phyloP scores from a whole-genome alignment of 768 basidiomycete genomes.

The Fomitopsis pulvina region DNA sequence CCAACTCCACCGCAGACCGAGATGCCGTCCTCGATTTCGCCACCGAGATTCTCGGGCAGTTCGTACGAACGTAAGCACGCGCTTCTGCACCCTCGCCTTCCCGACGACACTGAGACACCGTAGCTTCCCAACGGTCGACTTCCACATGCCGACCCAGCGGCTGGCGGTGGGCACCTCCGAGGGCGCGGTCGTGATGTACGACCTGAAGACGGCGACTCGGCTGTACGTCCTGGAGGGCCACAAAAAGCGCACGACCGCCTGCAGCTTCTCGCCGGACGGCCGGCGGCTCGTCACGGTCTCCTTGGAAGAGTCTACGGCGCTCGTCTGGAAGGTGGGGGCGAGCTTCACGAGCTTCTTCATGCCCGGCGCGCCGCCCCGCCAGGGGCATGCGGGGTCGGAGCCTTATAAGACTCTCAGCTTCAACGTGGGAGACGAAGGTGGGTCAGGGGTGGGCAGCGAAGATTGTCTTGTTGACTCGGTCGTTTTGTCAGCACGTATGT shows the following conservation, averaged over 20 bases:
- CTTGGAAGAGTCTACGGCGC: constrained; percentile 73
- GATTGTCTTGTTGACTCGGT: too few relatives aligned
- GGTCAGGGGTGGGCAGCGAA: too few relatives aligned
- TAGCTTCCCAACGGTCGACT: constrained; percentile 92
- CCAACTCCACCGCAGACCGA: constrained; percentile 66
- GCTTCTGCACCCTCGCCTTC: neutral
- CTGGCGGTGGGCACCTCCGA: constrained; percentile 92
- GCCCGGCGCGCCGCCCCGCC: constrained; percentile 85
- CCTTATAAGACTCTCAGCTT: constrained; percentile 89
- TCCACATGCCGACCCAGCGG: constrained; percentile 80
- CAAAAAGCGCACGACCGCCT: constrained; percentile 71
- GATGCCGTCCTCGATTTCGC: constrained; percentile 88
- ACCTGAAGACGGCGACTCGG: constrained; percentile 91
- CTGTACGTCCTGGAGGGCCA: constrained; percentile 94
- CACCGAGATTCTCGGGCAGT: constrained; percentile 89
- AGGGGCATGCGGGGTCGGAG: constrained; percentile 74
- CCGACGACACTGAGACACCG: neutral
- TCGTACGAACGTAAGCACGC: constrained; percentile 78
- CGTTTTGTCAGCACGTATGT: constrained; percentile 40
- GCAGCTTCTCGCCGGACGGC: constrained; percentile 93
- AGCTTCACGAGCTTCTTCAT: constrained; percentile 88
- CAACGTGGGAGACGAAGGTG: constrained; percentile 79
- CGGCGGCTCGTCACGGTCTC: constrained; percentile 82
- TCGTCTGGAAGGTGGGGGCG: constrained; percentile 95
- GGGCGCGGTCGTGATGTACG: constrained; percentile 93